phyloP scores from a whole-genome alignment of 495 filamentous ascomycete genomes.

The Aspergillus coremiiformis region DNA sequence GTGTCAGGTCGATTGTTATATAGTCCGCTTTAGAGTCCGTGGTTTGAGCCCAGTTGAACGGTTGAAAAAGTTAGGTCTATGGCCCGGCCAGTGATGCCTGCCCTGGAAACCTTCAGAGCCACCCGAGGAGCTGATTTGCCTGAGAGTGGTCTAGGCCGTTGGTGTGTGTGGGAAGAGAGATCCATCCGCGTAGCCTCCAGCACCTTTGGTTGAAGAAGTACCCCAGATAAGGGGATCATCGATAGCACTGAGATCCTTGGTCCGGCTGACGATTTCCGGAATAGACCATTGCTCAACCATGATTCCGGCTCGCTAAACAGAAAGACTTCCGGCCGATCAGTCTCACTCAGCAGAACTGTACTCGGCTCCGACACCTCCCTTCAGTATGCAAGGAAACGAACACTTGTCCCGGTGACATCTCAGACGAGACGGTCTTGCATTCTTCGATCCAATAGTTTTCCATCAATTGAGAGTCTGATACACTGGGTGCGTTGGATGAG shows the following conservation, averaged over 20 bases:
- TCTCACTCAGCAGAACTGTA: background rate
- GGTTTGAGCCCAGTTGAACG: background rate
- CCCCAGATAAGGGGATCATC: conserved; percentile 7
- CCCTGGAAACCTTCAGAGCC: background rate
- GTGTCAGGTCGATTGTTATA: background rate
- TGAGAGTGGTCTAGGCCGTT: conserved; percentile 8
- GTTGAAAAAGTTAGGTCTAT: background rate
- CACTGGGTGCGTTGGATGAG: too few relatives aligned
- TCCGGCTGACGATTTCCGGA: background rate
- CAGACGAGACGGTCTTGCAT: too few relatives aligned
- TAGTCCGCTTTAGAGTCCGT: background rate
- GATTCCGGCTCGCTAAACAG: background rate
- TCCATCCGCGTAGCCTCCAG: background rate
- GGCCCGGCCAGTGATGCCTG: background rate
- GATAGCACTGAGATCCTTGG: background rate
- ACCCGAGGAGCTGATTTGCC: background rate
- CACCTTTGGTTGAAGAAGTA: background rate
- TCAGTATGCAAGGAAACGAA: too few relatives aligned
- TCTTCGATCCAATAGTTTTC: too few relatives aligned
- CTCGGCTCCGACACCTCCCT: too few relatives aligned
- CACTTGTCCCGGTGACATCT: too few relatives aligned
- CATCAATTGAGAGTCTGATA: too few relatives aligned
- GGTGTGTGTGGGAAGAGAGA: background rate
- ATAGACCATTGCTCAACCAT: background rate
- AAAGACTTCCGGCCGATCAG: background rate